Percentiles rank a stretch among this genome's conserved stretches.
Conservation (phyloP, 257 asterid species). For the Nicotiana sylvestris region DNA sequence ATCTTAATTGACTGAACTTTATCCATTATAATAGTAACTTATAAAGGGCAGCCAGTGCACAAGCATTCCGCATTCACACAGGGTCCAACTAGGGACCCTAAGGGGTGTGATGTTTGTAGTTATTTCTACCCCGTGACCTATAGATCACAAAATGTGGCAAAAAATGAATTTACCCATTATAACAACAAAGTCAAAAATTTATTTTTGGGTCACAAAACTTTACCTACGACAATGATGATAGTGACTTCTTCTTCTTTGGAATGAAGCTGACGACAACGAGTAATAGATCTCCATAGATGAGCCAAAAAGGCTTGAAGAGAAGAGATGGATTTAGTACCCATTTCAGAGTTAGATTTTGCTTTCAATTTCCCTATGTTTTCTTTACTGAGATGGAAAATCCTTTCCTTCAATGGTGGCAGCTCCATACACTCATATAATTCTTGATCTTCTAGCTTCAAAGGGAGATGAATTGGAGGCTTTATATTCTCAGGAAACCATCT, state of each 20-base stretch:
- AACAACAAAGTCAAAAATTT: too few species aligned
- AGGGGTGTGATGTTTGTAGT: too few species aligned
- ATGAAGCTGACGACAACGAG: background rate
- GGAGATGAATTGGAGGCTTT: background rate
- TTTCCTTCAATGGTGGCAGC: slow-evolving; percentile 15
- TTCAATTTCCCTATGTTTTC: background rate
- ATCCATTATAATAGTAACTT: too few species aligned
- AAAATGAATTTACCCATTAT: too few species aligned
- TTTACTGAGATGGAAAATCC: slow-evolving; percentile 32
- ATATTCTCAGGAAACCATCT: slow-evolving; percentile 23
- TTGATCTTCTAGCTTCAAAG: slow-evolving; percentile 18
- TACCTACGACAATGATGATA: background rate
- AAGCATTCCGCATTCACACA: too few species aligned
- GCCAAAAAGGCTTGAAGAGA: slow-evolving; percentile 14
- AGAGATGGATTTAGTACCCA: background rate
- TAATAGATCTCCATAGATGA: slow-evolving; percentile 8
- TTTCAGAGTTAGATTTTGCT: background rate
- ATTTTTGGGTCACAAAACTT: too few species aligned
- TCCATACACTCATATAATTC: too few species aligned
- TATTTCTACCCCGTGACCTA: too few species aligned
- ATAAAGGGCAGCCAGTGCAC: too few species aligned
- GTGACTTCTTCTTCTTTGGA: background rate
- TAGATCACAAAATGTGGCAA: too few species aligned
- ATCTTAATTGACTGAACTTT: too few species aligned
- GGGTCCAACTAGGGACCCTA: too few species aligned